Conservation (phyloP, 306 rosid genomes). For the Cucumis hystrix region DNA sequence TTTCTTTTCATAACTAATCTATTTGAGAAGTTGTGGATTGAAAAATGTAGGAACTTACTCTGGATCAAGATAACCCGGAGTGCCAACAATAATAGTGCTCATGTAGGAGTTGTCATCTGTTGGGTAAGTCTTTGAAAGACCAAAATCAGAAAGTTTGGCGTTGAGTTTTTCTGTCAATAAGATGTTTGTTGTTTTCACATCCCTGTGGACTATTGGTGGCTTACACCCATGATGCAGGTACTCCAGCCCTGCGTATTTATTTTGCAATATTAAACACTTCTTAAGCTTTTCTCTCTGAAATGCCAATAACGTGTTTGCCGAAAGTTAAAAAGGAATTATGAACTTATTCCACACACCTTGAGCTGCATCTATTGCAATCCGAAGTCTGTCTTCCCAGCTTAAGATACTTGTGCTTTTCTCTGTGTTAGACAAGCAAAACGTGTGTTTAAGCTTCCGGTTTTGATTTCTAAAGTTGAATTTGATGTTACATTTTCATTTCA, state of each 20-base stretch:
- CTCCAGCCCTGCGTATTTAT: constrained; percentile 28
- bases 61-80: constrained; percentile 27
- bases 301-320: neutral
- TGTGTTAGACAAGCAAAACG: neutral
- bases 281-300: neutral
- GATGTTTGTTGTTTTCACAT: constrained; percentile 19
- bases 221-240: constrained; percentile 39
- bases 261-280: no score
- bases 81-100: constrained; percentile 29
- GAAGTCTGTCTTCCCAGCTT: constrained; percentile 24
- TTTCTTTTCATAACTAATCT: neutral
- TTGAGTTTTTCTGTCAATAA: constrained; percentile 13
- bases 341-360: constrained; percentile 11
- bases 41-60: neutral
- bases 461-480: neutral
- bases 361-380: constrained; percentile 28
- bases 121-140: constrained; percentile 11
- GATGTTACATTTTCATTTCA: neutral
- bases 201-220: constrained; percentile 23
- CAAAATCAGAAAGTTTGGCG: constrained; percentile 21
- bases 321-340: neutral
- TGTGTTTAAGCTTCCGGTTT: no score
- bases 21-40: no score
- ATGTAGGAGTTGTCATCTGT: constrained; percentile 11
- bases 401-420: constrained; percentile 2